phyloP scores from a whole-genome alignment of 345 rosid species.

The Salix purpurea region DNA sequence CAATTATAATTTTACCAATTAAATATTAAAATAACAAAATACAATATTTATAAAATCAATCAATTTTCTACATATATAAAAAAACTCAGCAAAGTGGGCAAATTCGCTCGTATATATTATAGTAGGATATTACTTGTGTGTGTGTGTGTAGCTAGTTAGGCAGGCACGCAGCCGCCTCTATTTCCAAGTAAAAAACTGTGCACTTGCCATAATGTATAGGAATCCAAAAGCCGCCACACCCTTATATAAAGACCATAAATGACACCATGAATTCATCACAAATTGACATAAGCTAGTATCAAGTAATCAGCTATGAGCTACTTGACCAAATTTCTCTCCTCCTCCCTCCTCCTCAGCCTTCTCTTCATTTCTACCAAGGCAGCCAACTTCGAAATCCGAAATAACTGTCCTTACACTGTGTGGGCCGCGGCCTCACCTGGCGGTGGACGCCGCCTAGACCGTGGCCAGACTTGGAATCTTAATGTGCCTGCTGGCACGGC shows the following conservation, averaged over 20 bases:
- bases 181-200: background rate
- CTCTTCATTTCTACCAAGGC: background rate
- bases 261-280: background rate
- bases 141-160: too few species aligned
- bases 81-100: too few species aligned
- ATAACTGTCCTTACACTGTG: conserved; percentile 37
- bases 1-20: too few species aligned
- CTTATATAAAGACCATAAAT: background rate
- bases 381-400: conserved; percentile 28
- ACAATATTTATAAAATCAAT: too few species aligned
- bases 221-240: background rate
- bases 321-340: background rate
- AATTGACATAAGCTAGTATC: background rate
- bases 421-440: conserved; percentile 54
- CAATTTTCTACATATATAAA: too few species aligned
- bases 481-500: conserved; percentile 14
- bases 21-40: too few species aligned
- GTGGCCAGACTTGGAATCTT: conserved; percentile 29
- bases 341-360: background rate
- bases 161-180: background rate
- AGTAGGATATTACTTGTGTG: too few species aligned
- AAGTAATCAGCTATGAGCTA: background rate
- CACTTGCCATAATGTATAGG: background rate
- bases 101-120: too few species aligned
- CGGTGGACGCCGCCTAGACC: conserved; percentile 29